Conservation (phyloP, 2,329 filamentous ascomycete species). For the Sarocladium brachiariae region DNA sequence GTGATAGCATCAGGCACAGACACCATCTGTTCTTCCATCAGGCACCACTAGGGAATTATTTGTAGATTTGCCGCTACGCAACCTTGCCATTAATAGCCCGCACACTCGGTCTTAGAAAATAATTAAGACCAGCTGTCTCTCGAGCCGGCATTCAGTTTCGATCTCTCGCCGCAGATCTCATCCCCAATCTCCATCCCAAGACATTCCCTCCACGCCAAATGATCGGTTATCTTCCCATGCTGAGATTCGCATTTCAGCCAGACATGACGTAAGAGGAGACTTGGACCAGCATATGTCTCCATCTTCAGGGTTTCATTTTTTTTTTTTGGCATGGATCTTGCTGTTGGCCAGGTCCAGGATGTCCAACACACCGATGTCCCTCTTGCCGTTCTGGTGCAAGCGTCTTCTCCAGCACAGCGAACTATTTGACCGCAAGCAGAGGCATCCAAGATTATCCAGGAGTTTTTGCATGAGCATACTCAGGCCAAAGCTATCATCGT, state of each 20-base stretch:
- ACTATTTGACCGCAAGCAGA: constrained; percentile 6
- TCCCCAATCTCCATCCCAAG: neutral
- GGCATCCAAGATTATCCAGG: neutral
- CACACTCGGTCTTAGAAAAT: neutral
- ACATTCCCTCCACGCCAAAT: neutral
- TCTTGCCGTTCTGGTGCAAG: constrained; percentile 9
- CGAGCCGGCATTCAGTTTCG: neutral
- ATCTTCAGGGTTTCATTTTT: too few species aligned
- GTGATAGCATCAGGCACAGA: too few species aligned
- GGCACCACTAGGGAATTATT: neutral
- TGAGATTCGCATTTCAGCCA: neutral
- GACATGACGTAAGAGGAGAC: neutral
- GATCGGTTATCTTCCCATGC: neutral
- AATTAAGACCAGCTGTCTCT: neutral
- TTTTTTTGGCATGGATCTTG: neutral
- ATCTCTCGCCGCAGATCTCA: neutral
- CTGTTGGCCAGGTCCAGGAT: neutral
- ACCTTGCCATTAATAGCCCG: neutral
- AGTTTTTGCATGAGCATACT: too few species aligned
- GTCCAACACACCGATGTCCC: neutral
- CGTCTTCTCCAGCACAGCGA: neutral
- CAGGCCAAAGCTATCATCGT: too few species aligned
- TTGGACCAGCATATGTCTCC: too few species aligned
- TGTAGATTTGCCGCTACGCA: constrained; percentile 1
- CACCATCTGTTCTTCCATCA: too few species aligned